phyloP scores from a whole-genome alignment of 495 filamentous ascomycete genomes.

The Stereocaulon alpinum region DNA sequence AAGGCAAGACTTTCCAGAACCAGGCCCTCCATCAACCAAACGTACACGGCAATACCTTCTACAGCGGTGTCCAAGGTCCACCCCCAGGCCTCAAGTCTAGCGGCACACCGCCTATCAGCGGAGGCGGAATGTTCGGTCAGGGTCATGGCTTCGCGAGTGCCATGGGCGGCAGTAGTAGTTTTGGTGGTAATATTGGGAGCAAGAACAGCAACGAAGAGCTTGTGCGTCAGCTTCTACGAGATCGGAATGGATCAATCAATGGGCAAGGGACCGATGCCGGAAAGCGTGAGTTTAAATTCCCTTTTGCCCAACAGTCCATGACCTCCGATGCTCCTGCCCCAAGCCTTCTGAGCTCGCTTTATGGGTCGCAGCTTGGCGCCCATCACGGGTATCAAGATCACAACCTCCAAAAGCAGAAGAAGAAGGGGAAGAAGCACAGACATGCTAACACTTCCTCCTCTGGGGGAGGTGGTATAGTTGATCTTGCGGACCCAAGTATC shows the following conservation, averaged over 20 bases:
- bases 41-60: conserved; percentile 32
- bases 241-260: conserved; percentile 43
- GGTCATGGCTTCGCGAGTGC: conserved; percentile 60
- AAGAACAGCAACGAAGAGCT: conserved; percentile 69
- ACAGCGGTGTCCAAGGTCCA: conserved; percentile 69
- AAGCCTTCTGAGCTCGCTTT: conserved; percentile 80
- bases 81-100: conserved; percentile 93
- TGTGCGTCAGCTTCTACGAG: conserved; percentile 67
- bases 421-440: conserved; percentile 99
- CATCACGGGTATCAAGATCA: conserved; percentile 78
- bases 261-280: conserved; percentile 61
- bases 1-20: conserved; percentile 49
- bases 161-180: conserved; percentile 53
- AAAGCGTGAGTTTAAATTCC: conserved; percentile 93
- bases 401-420: conserved; percentile 89
- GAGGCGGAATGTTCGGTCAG: conserved; percentile 66
- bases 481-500: conserved; percentile 99
- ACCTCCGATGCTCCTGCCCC: conserved; percentile 81
- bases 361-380: conserved; percentile 72
- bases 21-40: conserved; percentile 40
- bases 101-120: conserved; percentile 75
- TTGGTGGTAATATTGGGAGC: conserved; percentile 52
- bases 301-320: conserved; percentile 71
- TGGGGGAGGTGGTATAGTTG: conserved; percentile 92
- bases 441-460: conserved; percentile 99